These are phyloP conservation scores for Moringa oleifera DNA, from an alignment of 345 rosid genomes.

Conservation along the genomic window DNA sequence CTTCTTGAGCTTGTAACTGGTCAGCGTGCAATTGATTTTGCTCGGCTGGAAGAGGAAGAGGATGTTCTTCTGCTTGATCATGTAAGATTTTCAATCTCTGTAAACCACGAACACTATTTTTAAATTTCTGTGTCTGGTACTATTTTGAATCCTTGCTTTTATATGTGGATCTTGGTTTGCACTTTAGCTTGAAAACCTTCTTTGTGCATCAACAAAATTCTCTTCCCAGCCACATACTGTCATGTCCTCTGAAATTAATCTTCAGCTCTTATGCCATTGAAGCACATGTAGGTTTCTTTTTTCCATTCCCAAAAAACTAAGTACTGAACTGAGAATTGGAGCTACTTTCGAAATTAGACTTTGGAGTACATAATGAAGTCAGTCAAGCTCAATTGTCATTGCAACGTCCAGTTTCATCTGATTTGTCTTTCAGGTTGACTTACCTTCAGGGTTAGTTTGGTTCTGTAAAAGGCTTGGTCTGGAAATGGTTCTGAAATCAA, in stretches of 20 bases:
- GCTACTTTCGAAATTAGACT: neutral
- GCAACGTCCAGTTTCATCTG: too few species aligned
- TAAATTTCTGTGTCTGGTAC: neutral
- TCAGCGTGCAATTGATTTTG: constrained; percentile 80
- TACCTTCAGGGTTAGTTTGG: too few species aligned
- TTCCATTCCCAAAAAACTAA: neutral
- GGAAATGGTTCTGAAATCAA: neutral
- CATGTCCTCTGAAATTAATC: neutral
- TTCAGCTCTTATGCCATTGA: neutral
- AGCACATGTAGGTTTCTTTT: too few species aligned
- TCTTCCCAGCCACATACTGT: neutral
- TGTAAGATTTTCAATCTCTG: constrained; percentile 37
- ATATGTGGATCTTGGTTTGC: neutral
- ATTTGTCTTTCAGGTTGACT: too few species aligned
- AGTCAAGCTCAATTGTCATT: too few species aligned
- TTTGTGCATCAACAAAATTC: neutral
- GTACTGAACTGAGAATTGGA: neutral
- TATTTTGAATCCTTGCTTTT: neutral
- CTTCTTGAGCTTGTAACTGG: constrained; percentile 91
- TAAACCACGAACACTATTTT: neutral
- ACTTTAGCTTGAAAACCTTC: neutral
- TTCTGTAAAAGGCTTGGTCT: neutral
- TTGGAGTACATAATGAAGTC: neutral
- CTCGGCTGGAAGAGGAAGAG: constrained; percentile 87
- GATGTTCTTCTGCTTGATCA: constrained; percentile 88